Percentiles rank a stretch among this genome's conserved stretches.
These are phyloP conservation scores for Mortierella sp. DNA, from an alignment of 371 early-diverging fungal species.

Conservation along the genomic window DNA sequence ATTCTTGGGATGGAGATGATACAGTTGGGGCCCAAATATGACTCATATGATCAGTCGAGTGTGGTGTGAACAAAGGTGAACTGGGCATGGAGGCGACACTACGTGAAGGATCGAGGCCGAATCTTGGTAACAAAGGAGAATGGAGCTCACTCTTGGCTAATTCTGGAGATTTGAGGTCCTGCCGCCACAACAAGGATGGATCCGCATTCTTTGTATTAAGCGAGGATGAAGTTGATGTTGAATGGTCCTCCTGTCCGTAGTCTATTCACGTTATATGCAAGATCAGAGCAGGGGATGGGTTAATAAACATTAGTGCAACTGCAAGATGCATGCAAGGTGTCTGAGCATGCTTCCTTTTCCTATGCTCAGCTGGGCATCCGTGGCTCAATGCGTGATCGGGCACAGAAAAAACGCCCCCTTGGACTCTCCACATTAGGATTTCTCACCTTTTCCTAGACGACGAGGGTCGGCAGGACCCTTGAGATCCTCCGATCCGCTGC, in stretches of 20 bases:
- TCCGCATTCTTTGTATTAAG: slow-evolving; percentile 30
- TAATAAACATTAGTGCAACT: slow-evolving; percentile 8
- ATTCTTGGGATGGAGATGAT: slow-evolving; percentile 61
- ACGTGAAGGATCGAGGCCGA: slow-evolving; percentile 37
- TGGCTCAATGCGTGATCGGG: slow-evolving; percentile 1
- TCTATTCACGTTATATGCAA: slow-evolving; percentile 9
- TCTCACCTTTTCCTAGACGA: slow-evolving; percentile 24
- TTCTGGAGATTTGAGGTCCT: slow-evolving; percentile 40
- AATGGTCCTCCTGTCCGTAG: slow-evolving; percentile 20
- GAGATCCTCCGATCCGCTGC: slow-evolving; percentile 36
- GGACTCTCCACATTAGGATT: background rate
- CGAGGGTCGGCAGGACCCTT: slow-evolving; percentile 15
- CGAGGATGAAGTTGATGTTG: slow-evolving; percentile 24
- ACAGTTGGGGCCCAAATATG: slow-evolving; percentile 54
- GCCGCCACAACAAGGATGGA: slow-evolving; percentile 44
- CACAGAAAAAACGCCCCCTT: background rate
- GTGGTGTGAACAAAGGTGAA: slow-evolving; percentile 46
- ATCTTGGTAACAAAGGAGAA: slow-evolving; percentile 40
- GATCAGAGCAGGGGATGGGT: background rate
- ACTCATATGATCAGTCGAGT: slow-evolving; percentile 49
- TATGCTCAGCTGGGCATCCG: background rate
- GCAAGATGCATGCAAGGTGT: slow-evolving; percentile 15
- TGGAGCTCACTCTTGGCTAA: slow-evolving; percentile 45
- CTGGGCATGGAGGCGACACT: slow-evolving; percentile 53
- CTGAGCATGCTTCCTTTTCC: slow-evolving; percentile 10